Conservation (phyloP, 2,329 filamentous ascomycete species). For the Arachnopeziza araneosa region DNA sequence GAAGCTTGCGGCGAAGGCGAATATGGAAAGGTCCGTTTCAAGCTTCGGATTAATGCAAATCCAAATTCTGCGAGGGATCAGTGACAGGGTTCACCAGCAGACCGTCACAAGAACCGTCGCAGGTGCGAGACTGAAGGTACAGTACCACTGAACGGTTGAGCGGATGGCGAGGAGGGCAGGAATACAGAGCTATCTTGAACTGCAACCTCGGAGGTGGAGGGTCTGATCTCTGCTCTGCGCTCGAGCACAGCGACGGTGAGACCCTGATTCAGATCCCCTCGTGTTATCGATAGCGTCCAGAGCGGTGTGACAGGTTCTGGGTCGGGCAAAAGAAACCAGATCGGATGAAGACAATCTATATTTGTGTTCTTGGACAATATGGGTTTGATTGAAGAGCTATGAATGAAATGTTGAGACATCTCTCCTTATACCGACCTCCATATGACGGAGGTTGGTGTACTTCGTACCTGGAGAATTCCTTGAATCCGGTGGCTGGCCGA, state of each 20-base stretch:
- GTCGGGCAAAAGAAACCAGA: not conserved
- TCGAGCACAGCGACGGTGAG: not conserved
- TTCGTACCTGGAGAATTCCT: not conserved
- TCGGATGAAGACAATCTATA: not conserved
- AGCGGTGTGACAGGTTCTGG: not conserved
- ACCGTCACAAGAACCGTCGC: constrained; percentile 6
- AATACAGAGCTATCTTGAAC: not conserved
- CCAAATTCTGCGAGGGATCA: not conserved
- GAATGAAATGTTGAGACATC: not conserved
- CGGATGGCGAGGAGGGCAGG: not conserved
- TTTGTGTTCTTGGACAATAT: not conserved
- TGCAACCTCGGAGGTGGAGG: not conserved
- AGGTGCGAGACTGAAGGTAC: not conserved
- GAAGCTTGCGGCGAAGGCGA: not conserved
- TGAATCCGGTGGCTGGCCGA: not conserved
- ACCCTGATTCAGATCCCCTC: not conserved
- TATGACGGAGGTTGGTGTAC: not conserved
- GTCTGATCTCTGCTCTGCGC: not conserved
- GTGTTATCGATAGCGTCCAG: not conserved
- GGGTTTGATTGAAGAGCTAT: not conserved
- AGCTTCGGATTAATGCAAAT: constrained; percentile 3
- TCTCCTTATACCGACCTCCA: not conserved
- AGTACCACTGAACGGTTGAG: too few species aligned
- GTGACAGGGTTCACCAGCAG: not conserved
- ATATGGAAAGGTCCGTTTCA: constrained; percentile 2